Conservation (phyloP, 2,329 filamentous ascomycete genomes). For the Aciculosporium take region DNA sequence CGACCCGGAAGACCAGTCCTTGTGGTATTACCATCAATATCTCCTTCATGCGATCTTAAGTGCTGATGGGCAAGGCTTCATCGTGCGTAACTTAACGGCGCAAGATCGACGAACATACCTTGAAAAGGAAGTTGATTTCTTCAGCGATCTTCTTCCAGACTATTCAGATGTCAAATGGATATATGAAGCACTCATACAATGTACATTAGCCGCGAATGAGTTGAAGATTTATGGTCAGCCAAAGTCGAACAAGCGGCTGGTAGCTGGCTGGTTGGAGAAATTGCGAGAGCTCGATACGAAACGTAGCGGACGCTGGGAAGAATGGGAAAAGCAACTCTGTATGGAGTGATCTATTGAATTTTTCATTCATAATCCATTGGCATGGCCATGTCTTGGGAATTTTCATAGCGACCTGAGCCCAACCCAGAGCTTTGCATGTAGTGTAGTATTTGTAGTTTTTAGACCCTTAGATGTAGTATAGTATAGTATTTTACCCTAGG, state of each 20-base stretch:
- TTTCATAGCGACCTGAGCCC: too few species aligned
- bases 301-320: slow-evolving; percentile 60
- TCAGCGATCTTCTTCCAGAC: slow-evolving; percentile 49
- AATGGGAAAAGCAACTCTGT: slow-evolving; percentile 41
- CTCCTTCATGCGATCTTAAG: slow-evolving; percentile 56
- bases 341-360: too few species aligned
- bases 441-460: too few species aligned
- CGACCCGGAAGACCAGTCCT: slow-evolving; percentile 83
- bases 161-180: slow-evolving; percentile 62
- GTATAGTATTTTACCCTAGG: too few species aligned
- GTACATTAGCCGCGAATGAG: slow-evolving; percentile 36
- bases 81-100: slow-evolving; percentile 28
- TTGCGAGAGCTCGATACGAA: slow-evolving; percentile 60
- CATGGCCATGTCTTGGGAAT: too few species aligned
- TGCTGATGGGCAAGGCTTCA: slow-evolving; percentile 14
- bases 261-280: slow-evolving; percentile 46
- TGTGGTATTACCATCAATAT: slow-evolving; percentile 95
- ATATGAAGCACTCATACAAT: slow-evolving; percentile 72
- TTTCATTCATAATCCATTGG: too few species aligned
- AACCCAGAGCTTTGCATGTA: too few species aligned
- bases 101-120: slow-evolving; percentile 53
- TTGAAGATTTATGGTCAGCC: slow-evolving; percentile 24
- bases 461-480: too few species aligned
- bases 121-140: slow-evolving; percentile 54
- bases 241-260: slow-evolving; percentile 20